phyloP scores from a whole-genome alignment of 2,329 filamentous ascomycete genomes.

The Beauveria bassiana region DNA sequence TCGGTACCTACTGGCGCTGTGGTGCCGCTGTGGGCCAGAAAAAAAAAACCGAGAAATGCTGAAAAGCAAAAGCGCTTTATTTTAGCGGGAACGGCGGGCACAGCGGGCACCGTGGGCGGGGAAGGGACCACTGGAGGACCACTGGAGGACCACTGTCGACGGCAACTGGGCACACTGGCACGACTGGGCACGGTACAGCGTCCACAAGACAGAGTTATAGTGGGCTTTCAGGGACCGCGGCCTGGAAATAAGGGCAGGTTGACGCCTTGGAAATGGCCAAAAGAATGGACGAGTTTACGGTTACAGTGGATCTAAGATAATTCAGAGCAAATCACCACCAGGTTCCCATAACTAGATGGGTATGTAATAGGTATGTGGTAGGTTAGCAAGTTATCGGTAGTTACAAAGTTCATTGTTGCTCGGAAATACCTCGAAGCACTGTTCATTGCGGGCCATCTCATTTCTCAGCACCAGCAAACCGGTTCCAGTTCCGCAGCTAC shows the following conservation, averaged over 20 bases:
- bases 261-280: not conserved
- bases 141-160: not conserved
- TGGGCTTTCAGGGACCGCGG: not conserved
- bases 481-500: not conserved
- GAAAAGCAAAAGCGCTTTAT: not conserved
- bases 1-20: too few species aligned
- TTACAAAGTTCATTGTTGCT: too few species aligned
- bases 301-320: too few species aligned
- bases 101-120: not conserved
- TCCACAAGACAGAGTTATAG: not conserved
- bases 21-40: not conserved
- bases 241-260: not conserved
- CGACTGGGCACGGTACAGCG: not conserved
- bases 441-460: not conserved
- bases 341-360: too few species aligned
- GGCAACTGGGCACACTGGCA: not conserved
- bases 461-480: constrained; percentile 1
- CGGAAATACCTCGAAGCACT: not conserved
- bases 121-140: not conserved
- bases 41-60: not conserved
- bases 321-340: too few species aligned
- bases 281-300: too few species aligned
- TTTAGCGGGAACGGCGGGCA: constrained; percentile 6
- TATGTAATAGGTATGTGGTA: too few species aligned
- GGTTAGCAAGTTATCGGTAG: too few species aligned